Evolutionary conservation across 2,329 filamentous ascomycete species (phyloP).

Genomic region (Hymenoscyphus fructigenus): DNA sequence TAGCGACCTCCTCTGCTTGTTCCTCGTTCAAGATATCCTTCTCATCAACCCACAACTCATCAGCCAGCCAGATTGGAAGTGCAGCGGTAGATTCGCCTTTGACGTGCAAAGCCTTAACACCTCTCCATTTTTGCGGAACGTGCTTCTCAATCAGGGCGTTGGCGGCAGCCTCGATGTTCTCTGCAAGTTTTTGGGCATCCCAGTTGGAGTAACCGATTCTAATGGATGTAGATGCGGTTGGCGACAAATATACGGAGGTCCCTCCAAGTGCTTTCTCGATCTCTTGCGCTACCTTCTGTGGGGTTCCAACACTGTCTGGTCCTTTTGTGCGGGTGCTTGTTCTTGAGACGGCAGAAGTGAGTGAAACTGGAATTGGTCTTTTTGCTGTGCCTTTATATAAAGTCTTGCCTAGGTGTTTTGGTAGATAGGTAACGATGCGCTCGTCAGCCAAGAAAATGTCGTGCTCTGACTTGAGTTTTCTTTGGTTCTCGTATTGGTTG

Average conservation of each 20-base stretch:
- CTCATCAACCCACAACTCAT: constrained; percentile 84
- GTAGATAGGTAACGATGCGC: constrained; percentile 72
- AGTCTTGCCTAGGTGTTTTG: constrained; percentile 79
- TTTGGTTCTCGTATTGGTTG: constrained; percentile 81
- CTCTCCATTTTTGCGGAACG: constrained; percentile 83
- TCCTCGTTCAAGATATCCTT: constrained; percentile 67
- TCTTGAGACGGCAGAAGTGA: constrained; percentile 63
- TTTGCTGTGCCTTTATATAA: constrained; percentile 86
- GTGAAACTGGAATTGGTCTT: constrained; percentile 78
- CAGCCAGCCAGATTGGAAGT: constrained; percentile 90
- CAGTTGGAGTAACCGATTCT: constrained; percentile 76
- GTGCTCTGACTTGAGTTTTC: constrained; percentile 81
- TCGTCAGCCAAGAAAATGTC: constrained; percentile 95
- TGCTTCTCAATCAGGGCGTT: constrained; percentile 71
- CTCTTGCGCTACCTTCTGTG: constrained; percentile 68
- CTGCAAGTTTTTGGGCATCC: constrained; percentile 71
- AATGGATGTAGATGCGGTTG: constrained; percentile 77
- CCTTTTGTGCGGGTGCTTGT: constrained; percentile 58
- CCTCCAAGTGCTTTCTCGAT: constrained; percentile 73
- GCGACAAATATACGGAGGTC: constrained; percentile 78
- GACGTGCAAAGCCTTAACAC: constrained; percentile 80
- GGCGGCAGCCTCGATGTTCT: constrained; percentile 75
- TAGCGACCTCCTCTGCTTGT: constrained; percentile 39
- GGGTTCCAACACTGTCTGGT: constrained; percentile 41
- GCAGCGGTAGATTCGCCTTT: constrained; percentile 82